These are phyloP conservation scores for Alternaria triticimaculans DNA, from an alignment of 2,329 filamentous ascomycete species.

Conservation along the genomic window DNA sequence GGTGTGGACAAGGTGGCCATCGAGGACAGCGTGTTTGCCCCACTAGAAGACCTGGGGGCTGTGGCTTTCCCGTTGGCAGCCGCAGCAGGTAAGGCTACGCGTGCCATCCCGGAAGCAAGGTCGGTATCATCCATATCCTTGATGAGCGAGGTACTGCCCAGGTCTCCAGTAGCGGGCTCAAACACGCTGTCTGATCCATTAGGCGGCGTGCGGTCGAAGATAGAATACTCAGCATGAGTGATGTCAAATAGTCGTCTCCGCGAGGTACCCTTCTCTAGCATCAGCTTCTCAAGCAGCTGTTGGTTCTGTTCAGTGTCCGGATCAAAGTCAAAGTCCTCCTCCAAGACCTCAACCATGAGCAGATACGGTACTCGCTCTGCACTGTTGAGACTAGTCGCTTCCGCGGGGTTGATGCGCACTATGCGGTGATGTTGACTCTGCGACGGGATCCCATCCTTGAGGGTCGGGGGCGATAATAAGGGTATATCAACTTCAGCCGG, in stretches of 20 bases:
- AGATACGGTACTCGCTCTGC: conserved; percentile 86
- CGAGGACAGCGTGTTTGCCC: conserved; percentile 66
- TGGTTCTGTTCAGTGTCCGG: conserved; percentile 76
- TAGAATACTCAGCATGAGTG: conserved; percentile 66
- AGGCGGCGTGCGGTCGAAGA: conserved; percentile 53
- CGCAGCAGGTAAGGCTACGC: conserved; percentile 35
- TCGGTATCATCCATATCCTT: conserved; percentile 60
- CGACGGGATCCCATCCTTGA: conserved; percentile 75
- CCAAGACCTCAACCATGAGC: conserved; percentile 81
- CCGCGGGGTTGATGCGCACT: conserved; percentile 81
- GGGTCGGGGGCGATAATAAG: conserved; percentile 76
- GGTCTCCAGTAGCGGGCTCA: conserved; percentile 79
- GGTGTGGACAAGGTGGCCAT: conserved; percentile 69
- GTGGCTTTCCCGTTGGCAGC: conserved; percentile 31
- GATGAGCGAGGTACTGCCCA: conserved; percentile 75
- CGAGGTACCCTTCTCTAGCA: conserved; percentile 69
- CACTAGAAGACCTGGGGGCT: conserved; percentile 66
- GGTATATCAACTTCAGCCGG: conserved; percentile 86
- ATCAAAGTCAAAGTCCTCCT: conserved; percentile 84
- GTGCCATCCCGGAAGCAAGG: conserved; percentile 39
- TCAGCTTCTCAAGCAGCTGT: conserved; percentile 66
- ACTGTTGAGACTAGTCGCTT: conserved; percentile 84
- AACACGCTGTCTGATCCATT: conserved; percentile 74
- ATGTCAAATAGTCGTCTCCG: conserved; percentile 60
- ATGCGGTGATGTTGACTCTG: conserved; percentile 82